Percentiles rank a stretch among this genome's conserved stretches.
These are phyloP conservation scores for Pseudopediastrum boryanum DNA, from an alignment of 139 green algal species.

Conservation along the genomic window DNA sequence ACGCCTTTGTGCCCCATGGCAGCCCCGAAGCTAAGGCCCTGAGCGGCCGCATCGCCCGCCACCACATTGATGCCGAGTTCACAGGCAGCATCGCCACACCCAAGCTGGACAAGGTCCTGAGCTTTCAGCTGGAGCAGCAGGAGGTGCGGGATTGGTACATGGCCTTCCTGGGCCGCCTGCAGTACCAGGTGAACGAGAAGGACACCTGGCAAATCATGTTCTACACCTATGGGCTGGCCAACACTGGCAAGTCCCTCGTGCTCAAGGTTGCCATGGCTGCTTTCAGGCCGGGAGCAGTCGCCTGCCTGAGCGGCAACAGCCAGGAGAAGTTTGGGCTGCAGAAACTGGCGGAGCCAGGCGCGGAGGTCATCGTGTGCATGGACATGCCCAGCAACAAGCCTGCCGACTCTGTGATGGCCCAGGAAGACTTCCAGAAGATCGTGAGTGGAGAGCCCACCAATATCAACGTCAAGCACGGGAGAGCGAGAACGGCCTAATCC, in stretches of 20 bases:
- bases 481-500: neutral
- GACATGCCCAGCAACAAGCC: conserved; percentile 8
- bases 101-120: conserved; percentile 15
- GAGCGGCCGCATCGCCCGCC: neutral
- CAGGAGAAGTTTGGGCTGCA: conserved; percentile 3
- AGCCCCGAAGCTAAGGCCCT: too few species aligned
- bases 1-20: too few species aligned
- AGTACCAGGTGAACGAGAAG: conserved; percentile 26
- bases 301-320: neutral
- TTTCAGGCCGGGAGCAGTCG: neutral
- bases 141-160: neutral
- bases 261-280: neutral
- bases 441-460: neutral
- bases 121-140: neutral
- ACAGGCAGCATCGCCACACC: conserved; percentile 11
- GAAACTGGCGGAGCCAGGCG: neutral
- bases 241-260: conserved; percentile 22
- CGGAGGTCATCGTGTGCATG: conserved; percentile 1
- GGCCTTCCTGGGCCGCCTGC: conserved; percentile 20
- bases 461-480: neutral
- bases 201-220: conserved; percentile 38
- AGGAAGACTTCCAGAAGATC: neutral
- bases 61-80: neutral
- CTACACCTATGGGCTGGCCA: neutral
- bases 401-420: neutral